phyloP scores from a whole-genome alignment of 768 basidiomycete genomes.

The Trametes cubensis region DNA sequence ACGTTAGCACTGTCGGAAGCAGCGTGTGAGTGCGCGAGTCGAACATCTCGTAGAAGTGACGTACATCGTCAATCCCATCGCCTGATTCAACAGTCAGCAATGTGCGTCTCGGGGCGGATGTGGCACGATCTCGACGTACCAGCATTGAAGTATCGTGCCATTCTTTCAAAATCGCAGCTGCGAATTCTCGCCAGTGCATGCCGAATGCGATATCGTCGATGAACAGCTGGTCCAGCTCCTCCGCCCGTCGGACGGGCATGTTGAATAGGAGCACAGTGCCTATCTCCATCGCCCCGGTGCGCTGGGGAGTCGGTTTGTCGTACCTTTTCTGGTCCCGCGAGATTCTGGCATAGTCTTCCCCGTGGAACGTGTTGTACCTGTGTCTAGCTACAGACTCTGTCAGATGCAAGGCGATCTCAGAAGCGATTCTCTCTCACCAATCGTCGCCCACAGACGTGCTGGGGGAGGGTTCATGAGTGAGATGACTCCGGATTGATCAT shows the following conservation, averaged over 20 bases:
- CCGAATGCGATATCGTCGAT: constrained; percentile 29
- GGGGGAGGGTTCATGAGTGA: no score
- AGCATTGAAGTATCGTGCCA: constrained; percentile 26
- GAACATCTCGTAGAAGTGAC: neutral
- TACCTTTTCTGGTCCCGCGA: constrained; percentile 25
- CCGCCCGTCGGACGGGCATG: constrained; percentile 14
- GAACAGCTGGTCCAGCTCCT: constrained; percentile 25
- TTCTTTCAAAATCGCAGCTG: constrained; percentile 10
- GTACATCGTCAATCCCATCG: constrained; percentile 18
- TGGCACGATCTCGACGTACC: constrained; percentile 5
- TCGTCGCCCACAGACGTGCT: constrained; percentile 28
- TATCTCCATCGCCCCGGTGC: constrained; percentile 1
- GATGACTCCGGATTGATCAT: no score
- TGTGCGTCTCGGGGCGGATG: neutral
- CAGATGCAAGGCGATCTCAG: no score
- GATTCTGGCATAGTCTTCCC: constrained; percentile 31
- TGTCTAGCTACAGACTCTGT: constrained; percentile 12
- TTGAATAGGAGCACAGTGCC: constrained; percentile 21
- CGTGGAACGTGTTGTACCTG: constrained; percentile 31
- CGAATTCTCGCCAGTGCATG: constrained; percentile 31
- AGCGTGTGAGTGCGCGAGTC: neutral
- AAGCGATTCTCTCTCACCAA: constrained; percentile 16
- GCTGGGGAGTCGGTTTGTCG: constrained; percentile 1
- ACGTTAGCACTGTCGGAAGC: neutral
- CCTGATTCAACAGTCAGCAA: neutral